Base-by-base conservation (phyloP, 2,329 filamentous ascomycete genomes). In the Penicillium corylophilum region DNA sequence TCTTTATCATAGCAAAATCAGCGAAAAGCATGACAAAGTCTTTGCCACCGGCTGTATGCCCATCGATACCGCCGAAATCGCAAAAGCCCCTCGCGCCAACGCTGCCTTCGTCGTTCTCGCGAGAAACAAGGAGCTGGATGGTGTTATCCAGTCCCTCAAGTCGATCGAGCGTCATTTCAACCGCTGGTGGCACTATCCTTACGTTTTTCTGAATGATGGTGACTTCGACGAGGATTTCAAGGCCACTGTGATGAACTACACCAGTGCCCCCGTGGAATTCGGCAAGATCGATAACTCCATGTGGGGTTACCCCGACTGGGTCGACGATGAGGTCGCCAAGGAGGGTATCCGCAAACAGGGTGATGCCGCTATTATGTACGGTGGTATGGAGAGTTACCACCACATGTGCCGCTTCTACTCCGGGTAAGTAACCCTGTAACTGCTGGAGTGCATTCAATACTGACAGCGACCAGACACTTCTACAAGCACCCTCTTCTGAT, bases 361-460 rank as follows among this genome's bases (percentile, higher is more conserved):
- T 60, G 94, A 99, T 72, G 86, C 87, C 45, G 94, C 94, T 42
- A 95, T 99, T 78, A 99, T 99, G 94, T 99, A 97, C 71, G 94
- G 94, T 71, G 94, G 94, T 42, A 87, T 99, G 80, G 94, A 97
- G 73, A 96, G 92, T 75, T 99, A 99, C 70, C 94, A 99, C 68
- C 88, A 95, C 74, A 99, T 99, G 94, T 99, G 94, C 72, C 85
- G 94, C 63, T 99, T 99, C 79, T 99, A 99, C 77, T 99, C 94
- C 57, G 94, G 93, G 88, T 94, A 79, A 65, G 85, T 75, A 5
- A 5, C 22, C 15, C 4, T 20, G 1, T 41, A 8, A 8, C 15
- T 8, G 31, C 2, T n/a, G 26, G 16, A 10, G 20, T 33, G 18
- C 31, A 28, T 22, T 8, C 20, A 33, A 28, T 35, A 29, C 48